Percentiles rank a stretch among this genome's conserved stretches.
phyloP scores from a whole-genome alignment of 805 yeast species.

The Pichia cephalocereana region DNA sequence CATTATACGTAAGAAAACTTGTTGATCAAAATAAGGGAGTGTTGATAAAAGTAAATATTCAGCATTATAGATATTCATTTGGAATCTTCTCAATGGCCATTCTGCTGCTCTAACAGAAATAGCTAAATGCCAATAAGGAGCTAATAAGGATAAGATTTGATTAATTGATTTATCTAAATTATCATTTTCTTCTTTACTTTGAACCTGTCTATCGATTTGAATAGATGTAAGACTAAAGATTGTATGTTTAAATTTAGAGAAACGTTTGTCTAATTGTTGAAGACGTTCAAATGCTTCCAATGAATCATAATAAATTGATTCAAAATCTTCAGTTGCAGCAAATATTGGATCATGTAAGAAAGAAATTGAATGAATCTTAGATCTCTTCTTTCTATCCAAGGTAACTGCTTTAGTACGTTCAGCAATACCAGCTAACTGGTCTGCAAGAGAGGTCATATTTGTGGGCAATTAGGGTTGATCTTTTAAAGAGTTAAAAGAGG shows the following conservation, averaged over 20 bases:
- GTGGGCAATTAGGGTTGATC: background rate
- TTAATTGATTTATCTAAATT: conserved; percentile 67
- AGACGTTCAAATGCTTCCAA: conserved; percentile 70
- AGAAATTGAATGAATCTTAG: conserved; percentile 82
- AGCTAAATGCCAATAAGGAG: conserved; percentile 67
- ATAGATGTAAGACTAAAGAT: conserved; percentile 80
- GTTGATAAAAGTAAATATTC: conserved; percentile 64
- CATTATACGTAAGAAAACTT: conserved; percentile 67
- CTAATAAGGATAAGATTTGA: conserved; percentile 61
- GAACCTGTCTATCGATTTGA: conserved; percentile 72
- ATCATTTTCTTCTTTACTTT: conserved; percentile 65
- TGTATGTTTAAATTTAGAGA: conserved; percentile 57
- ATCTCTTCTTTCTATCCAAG: conserved; percentile 77
- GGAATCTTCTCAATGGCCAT: conserved; percentile 90
- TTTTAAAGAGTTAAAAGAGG: background rate
- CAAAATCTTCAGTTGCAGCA: conserved; percentile 94
- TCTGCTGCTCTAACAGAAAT: conserved; percentile 80
- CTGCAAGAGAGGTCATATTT: conserved; percentile 47
- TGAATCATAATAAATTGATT: conserved; percentile 62
- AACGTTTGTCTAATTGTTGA: conserved; percentile 63
- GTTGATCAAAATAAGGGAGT: conserved; percentile 70
- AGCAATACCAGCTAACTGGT: conserved; percentile 69
- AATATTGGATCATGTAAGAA: conserved; percentile 75
- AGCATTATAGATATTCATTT: conserved; percentile 71
- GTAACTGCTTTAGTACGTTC: conserved; percentile 61